Conservation (phyloP, 495 filamentous ascomycete genomes). For the Trichoderma reesei region DNA sequence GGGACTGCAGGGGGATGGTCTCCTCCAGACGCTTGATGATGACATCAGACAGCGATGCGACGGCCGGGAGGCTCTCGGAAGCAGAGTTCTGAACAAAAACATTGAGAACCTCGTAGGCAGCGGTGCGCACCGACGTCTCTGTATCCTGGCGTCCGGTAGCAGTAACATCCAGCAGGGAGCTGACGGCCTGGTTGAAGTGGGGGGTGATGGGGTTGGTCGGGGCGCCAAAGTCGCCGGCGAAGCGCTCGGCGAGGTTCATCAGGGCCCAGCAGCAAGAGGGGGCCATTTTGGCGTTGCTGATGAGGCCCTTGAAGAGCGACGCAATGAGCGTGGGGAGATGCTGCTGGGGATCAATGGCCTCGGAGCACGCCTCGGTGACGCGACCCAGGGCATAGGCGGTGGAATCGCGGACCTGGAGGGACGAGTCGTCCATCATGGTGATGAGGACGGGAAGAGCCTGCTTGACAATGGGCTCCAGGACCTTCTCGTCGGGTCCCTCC, state of each 20-base stretch:
- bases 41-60: constrained; percentile 72
- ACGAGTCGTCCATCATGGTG: constrained; percentile 89
- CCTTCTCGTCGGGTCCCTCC: constrained; percentile 88
- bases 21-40: constrained; percentile 83
- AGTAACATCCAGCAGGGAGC: constrained; percentile 73
- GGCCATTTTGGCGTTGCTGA: constrained; percentile 93
- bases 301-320: constrained; percentile 80
- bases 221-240: constrained; percentile 68
- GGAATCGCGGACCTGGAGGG: constrained; percentile 89
- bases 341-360: constrained; percentile 71
- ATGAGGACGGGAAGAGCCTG: constrained; percentile 85
- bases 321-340: constrained; percentile 76
- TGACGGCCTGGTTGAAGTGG: constrained; percentile 88
- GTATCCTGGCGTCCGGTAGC: constrained; percentile 67
- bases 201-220: constrained; percentile 75
- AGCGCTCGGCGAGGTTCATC: constrained; percentile 96
- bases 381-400: constrained; percentile 92
- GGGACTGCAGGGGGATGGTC: constrained; percentile 80
- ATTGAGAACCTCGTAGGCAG: constrained; percentile 96
- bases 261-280: constrained; percentile 97
- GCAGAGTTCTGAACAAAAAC: constrained; percentile 85
- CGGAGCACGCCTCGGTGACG: constrained; percentile 83
- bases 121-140: constrained; percentile 92
- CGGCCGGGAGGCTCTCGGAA: constrained; percentile 67
- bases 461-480: constrained; percentile 85